Evolutionary conservation across 306 rosid species (phyloP).

Genomic region (Prosopis cineraria): DNA sequence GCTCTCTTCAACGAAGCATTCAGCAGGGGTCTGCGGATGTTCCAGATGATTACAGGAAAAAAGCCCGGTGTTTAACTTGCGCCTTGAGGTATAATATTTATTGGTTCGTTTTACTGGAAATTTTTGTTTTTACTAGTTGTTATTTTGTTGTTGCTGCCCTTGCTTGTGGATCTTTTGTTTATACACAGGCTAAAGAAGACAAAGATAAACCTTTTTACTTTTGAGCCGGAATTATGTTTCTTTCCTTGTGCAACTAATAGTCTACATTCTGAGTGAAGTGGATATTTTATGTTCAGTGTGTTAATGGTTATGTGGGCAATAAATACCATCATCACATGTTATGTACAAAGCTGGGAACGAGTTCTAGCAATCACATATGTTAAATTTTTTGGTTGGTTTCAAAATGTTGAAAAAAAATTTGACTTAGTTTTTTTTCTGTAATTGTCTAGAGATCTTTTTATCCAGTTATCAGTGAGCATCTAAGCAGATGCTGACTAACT

Average conservation of each 20-base stretch:
- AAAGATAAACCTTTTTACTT: neutral
- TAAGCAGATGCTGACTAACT: too few species aligned
- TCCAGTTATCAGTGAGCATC: too few species aligned
- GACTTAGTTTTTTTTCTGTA: too few species aligned
- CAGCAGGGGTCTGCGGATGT: slow-evolving; percentile 58
- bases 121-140: slow-evolving; percentile 1
- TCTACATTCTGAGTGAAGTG: slow-evolving; percentile 26
- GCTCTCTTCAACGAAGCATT: slow-evolving; percentile 57
- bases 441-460: too few species aligned
- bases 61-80: slow-evolving; percentile 53
- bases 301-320: slow-evolving; percentile 17
- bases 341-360: slow-evolving; percentile 13
- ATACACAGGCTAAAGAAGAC: slow-evolving; percentile 17
- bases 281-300: neutral
- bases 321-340: slow-evolving; percentile 7
- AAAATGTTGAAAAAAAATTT: neutral
- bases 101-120: slow-evolving; percentile 5
- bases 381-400: slow-evolving; percentile 3
- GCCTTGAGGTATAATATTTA: slow-evolving; percentile 59
- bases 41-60: slow-evolving; percentile 57
- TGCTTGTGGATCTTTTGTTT: slow-evolving; percentile 1
- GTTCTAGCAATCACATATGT: neutral
- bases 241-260: slow-evolving; percentile 17
- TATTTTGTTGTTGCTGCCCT: neutral
- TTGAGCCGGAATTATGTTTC: slow-evolving; percentile 18